These are phyloP conservation scores for Colletotrichum somersetense DNA, from an alignment of 2,329 filamentous ascomycete species.

Conservation along the genomic window DNA sequence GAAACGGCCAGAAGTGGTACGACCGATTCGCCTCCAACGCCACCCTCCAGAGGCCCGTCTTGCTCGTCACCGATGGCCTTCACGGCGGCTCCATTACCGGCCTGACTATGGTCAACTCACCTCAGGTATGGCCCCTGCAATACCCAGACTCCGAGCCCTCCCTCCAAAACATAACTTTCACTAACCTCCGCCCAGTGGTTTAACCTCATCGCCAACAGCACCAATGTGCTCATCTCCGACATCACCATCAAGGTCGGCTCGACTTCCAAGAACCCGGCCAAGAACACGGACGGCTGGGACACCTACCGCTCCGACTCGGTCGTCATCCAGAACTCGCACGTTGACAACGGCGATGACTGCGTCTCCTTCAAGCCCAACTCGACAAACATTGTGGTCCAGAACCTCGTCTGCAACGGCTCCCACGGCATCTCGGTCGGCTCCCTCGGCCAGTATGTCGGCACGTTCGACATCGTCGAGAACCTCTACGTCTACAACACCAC, in stretches of 20 bases:
- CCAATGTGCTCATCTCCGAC: slow-evolving; percentile 72
- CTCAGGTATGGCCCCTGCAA: slow-evolving; percentile 45
- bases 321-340: slow-evolving; percentile 74
- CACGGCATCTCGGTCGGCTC: slow-evolving; percentile 82
- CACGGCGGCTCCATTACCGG: slow-evolving; percentile 70
- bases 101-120: slow-evolving; percentile 70
- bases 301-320: slow-evolving; percentile 72
- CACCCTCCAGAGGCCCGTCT: slow-evolving; percentile 69
- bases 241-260: slow-evolving; percentile 70
- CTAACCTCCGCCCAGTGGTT: slow-evolving; percentile 47
- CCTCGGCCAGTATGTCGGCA: slow-evolving; percentile 73
- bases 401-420: slow-evolving; percentile 75
- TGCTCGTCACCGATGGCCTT: slow-evolving; percentile 69
- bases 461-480: slow-evolving; percentile 77
- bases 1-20: slow-evolving; percentile 75
- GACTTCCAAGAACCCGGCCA: slow-evolving; percentile 65
- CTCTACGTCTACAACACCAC: slow-evolving; percentile 73
- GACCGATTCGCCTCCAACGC: slow-evolving; percentile 69
- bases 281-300: slow-evolving; percentile 77
- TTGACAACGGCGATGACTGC: slow-evolving; percentile 77
- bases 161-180: too few species aligned
- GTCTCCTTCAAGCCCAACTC: slow-evolving; percentile 82
- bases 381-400: slow-evolving; percentile 76
- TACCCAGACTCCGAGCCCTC: slow-evolving; percentile 24
- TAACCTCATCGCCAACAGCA: slow-evolving; percentile 75